phyloP scores from a whole-genome alignment of 2,329 filamentous ascomycete species.

The Colletotrichum shisoi region DNA sequence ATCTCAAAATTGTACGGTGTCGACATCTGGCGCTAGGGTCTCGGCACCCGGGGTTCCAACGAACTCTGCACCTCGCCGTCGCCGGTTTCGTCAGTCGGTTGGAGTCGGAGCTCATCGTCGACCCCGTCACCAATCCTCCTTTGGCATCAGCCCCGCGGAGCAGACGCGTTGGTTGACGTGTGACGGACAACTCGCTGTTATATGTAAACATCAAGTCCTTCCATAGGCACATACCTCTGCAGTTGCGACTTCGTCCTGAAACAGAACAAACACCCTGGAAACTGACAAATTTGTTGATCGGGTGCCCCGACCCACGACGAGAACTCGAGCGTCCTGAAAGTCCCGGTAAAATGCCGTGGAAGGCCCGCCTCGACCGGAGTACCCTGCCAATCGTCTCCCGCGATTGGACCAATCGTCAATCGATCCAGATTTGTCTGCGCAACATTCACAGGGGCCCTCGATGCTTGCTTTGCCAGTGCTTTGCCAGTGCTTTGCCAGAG shows the following conservation, averaged over 20 bases:
- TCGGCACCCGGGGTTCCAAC: constrained; percentile 4
- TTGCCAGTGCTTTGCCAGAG: neutral
- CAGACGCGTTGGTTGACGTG: neutral
- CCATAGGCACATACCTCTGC: neutral
- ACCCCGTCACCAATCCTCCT: neutral
- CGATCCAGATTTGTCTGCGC: constrained; percentile 11
- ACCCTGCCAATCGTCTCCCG: constrained; percentile 6
- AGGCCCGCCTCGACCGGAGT: constrained; percentile 19
- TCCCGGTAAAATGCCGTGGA: constrained; percentile 10
- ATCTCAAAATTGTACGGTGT: neutral
- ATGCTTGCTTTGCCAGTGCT: neutral
- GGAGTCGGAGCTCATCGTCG: neutral
- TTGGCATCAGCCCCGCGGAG: neutral
- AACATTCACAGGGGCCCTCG: constrained; percentile 10
- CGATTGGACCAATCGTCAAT: neutral
- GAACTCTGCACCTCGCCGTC: constrained; percentile 6
- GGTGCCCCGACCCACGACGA: constrained; percentile 33
- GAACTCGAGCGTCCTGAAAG: constrained; percentile 29
- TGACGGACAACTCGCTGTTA: neutral
- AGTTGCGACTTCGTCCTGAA: neutral
- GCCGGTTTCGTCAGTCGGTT: neutral
- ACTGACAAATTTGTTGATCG: constrained; percentile 2
- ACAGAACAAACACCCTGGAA: neutral
- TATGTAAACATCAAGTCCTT: neutral
- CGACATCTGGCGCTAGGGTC: constrained; percentile 8